Evolutionary conservation across 441 rosid species (phyloP).

Genomic region (Populus hybrid): DNA sequence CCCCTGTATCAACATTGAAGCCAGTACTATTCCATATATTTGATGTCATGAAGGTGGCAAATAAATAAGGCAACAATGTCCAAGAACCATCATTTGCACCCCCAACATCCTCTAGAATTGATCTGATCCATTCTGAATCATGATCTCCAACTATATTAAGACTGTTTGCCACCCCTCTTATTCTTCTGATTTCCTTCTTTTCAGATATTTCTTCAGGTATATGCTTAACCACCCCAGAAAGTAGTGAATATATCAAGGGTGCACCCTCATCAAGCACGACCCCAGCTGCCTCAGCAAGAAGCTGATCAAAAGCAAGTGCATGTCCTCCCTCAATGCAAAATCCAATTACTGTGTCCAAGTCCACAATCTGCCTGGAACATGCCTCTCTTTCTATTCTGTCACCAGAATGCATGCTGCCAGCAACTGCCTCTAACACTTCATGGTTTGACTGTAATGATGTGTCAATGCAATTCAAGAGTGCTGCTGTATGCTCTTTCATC

Average conservation of each 20-base stretch:
- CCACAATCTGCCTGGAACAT: conserved; percentile 76
- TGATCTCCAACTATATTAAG: conserved; percentile 62
- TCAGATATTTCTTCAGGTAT: conserved; percentile 88
- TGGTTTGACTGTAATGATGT: conserved; percentile 88
- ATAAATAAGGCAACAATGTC: conserved; percentile 91
- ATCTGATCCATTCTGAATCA: conserved; percentile 94
- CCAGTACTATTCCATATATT: conserved; percentile 86
- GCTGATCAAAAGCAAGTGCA: conserved; percentile 90
- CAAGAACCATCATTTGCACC: conserved; percentile 95
- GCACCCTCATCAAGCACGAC: conserved; percentile 84
- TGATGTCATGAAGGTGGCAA: conserved; percentile 87
- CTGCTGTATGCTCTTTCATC: conserved; percentile 98
- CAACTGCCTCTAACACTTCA: conserved; percentile 81
- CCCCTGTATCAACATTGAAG: conserved; percentile 93
- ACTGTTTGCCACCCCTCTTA: conserved; percentile 72
- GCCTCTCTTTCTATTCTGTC: conserved; percentile 89
- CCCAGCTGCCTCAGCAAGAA: conserved; percentile 94
- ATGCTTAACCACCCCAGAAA: conserved; percentile 71
- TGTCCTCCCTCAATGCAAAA: conserved; percentile 98
- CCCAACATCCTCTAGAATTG: conserved; percentile 87
- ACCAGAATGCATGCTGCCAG: conserved; percentile 93
- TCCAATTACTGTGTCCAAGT: conserved; percentile 88
- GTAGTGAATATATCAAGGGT: conserved; percentile 76
- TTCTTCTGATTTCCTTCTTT: conserved; percentile 80
- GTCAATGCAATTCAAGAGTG: conserved; percentile 93